These are phyloP conservation scores for Aureobasidium sp. DNA, from an alignment of 2,329 filamentous ascomycete genomes.

Conservation along the genomic window DNA sequence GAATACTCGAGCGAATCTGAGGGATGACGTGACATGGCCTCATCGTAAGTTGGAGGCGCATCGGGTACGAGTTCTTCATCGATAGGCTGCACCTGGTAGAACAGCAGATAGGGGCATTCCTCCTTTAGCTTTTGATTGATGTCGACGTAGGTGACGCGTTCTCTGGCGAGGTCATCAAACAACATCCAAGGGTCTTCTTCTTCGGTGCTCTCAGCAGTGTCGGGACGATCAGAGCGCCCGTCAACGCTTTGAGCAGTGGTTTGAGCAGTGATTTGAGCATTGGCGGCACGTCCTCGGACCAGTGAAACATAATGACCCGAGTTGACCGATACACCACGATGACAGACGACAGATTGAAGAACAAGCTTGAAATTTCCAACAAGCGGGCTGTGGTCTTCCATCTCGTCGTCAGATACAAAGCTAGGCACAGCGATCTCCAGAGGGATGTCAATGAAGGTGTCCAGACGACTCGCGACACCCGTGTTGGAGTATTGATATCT, in stretches of 20 bases:
- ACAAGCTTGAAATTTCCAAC: constrained; percentile 90
- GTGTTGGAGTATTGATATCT: constrained; percentile 69
- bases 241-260: constrained; percentile 22
- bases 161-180: constrained; percentile 76
- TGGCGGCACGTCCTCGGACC: constrained; percentile 59
- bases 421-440: constrained; percentile 74
- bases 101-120: constrained; percentile 91
- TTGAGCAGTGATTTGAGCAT: constrained; percentile 20
- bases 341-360: constrained; percentile 85
- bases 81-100: constrained; percentile 90
- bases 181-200: constrained; percentile 75
- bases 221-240: constrained; percentile 42
- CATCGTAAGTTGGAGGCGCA: constrained; percentile 24
- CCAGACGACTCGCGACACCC: constrained; percentile 61
- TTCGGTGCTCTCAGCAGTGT: constrained; percentile 41
- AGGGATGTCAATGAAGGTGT: constrained; percentile 87
- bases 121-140: constrained; percentile 68
- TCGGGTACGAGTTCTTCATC: constrained; percentile 41
- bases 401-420: constrained; percentile 75
- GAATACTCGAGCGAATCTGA: constrained; percentile 15
- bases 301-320: constrained; percentile 89
- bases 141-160: constrained; percentile 67
- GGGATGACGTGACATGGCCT: constrained; percentile 18
- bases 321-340: constrained; percentile 75
- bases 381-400: constrained; percentile 57